Conservation (phyloP, 768 basidiomycete species). For the Mycena vitilis region DNA sequence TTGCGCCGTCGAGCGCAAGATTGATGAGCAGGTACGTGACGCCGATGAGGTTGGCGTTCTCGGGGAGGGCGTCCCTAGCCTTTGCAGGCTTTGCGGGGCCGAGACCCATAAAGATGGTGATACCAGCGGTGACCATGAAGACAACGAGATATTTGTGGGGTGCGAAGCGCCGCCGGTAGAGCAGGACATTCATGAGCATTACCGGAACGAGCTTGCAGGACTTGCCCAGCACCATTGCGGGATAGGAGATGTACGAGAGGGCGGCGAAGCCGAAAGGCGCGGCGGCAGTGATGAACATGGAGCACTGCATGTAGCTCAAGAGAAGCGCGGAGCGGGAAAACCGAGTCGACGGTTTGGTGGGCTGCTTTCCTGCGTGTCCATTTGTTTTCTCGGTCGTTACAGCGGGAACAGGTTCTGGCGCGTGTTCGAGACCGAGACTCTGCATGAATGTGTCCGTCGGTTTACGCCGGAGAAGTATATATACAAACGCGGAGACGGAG, state of each 20-base stretch:
- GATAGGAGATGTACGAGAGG: constrained; percentile 96
- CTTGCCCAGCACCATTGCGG: constrained; percentile 98
- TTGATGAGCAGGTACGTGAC: constrained; percentile 84
- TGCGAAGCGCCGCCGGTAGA: constrained; percentile 94
- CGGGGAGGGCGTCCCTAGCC: constrained; percentile 48
- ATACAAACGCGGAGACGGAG: constrained; percentile 79
- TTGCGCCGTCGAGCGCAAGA: constrained; percentile 90
- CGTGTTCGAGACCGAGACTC: constrained; percentile 69
- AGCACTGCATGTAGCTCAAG: constrained; percentile 83
- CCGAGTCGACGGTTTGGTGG: constrained; percentile 46
- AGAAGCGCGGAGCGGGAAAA: constrained; percentile 65
- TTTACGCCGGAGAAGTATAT: constrained; percentile 74
- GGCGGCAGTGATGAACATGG: constrained; percentile 88
- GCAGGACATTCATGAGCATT: constrained; percentile 95
- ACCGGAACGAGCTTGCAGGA: constrained; percentile 99
- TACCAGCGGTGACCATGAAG: constrained; percentile 89
- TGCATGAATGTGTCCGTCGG: constrained; percentile 63
- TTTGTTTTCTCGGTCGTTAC: constrained; percentile 52
- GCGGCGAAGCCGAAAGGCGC: constrained; percentile 97
- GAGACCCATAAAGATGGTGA: constrained; percentile 94
- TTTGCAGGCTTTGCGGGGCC: constrained; percentile 58
- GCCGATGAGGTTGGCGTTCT: constrained; percentile 76
- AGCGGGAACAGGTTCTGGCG: constrained; percentile 36
- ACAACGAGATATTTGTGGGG: constrained; percentile 97
- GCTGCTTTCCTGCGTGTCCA: constrained; percentile 45